phyloP scores from a whole-genome alignment of 768 basidiomycete genomes.

The Termitomyces sp. region DNA sequence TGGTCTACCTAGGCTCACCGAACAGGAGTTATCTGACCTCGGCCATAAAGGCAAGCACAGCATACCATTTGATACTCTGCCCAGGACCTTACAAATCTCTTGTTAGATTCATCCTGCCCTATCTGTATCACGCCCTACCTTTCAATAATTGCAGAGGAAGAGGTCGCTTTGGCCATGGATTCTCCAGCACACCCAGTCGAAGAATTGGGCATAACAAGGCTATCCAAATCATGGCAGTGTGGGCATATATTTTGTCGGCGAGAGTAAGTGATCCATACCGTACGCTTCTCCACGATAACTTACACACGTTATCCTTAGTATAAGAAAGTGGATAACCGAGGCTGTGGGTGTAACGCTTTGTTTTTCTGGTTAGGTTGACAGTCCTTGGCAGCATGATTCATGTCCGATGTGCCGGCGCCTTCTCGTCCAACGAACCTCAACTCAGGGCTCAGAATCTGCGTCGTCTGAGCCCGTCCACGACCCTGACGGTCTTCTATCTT shows the following conservation, averaged over 20 bases:
- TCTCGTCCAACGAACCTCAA: conserved; percentile 25
- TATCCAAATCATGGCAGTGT: conserved; percentile 47
- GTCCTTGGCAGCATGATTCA: conserved; percentile 45
- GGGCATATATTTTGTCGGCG: conserved; percentile 77
- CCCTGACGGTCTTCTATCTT: not conserved
- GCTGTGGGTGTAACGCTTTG: conserved; percentile 36
- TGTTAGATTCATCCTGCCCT: conserved; percentile 62
- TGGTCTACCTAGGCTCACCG: conserved; percentile 44
- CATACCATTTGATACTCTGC: not conserved
- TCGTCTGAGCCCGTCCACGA: conserved; percentile 8
- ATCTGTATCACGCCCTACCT: conserved; percentile 69
- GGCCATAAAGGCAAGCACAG: conserved; percentile 38
- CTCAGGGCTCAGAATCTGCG: not conserved
- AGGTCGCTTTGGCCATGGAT: conserved; percentile 69
- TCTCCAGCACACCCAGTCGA: conserved; percentile 71
- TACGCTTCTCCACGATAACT: not conserved
- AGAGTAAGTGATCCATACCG: conserved; percentile 43
- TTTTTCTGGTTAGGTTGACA: not conserved
- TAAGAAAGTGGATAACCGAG: conserved; percentile 55
- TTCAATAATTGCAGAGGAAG: conserved; percentile 70
- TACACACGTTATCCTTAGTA: conserved; percentile 33
- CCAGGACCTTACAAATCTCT: not conserved
- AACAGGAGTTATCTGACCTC: conserved; percentile 39
- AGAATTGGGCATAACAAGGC: conserved; percentile 62
- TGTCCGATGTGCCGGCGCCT: conserved; percentile 61